These are phyloP conservation scores for Piloderma croceum DNA, from an alignment of 768 basidiomycete genomes.

Conservation along the genomic window DNA sequence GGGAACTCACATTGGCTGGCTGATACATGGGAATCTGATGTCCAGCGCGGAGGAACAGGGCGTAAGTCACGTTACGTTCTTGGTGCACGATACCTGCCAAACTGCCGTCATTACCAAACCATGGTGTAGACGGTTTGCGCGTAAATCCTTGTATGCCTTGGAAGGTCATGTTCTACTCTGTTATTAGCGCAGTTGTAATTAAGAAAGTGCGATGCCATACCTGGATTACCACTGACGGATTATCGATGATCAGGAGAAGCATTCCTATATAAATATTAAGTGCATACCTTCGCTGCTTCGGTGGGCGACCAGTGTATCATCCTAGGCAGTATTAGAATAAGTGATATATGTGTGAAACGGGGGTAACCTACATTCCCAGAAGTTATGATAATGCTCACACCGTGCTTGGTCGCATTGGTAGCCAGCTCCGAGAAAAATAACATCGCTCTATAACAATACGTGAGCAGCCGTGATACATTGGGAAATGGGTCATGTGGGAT, in stretches of 20 bases:
- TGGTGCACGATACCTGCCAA: conserved; percentile 69
- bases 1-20: conserved; percentile 33
- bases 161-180: conserved; percentile 65
- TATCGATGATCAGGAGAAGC: conserved; percentile 3
- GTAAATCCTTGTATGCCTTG: conserved; percentile 74
- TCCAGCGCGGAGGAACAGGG: conserved; percentile 35
- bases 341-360: no score
- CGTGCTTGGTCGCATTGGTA: conserved; percentile 49
- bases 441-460: conserved; percentile 64
- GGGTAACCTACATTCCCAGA: conserved; percentile 72
- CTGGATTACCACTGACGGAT: conserved; percentile 48
- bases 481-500: no score
- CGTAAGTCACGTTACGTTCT: conserved; percentile 63
- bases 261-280: neutral
- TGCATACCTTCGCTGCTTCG: conserved; percentile 57
- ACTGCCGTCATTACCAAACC: conserved; percentile 53
- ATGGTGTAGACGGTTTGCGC: conserved; percentile 59
- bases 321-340: no score
- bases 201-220: conserved; percentile 20
- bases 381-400: conserved; percentile 49
- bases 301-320: conserved; percentile 62
- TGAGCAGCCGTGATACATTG: no score
- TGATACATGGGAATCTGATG: conserved; percentile 35
- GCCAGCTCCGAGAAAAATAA: conserved; percentile 59
- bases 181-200: conserved; percentile 1